phyloP scores from a whole-genome alignment of 345 rosid species.

The Boechera divaricarpa region DNA sequence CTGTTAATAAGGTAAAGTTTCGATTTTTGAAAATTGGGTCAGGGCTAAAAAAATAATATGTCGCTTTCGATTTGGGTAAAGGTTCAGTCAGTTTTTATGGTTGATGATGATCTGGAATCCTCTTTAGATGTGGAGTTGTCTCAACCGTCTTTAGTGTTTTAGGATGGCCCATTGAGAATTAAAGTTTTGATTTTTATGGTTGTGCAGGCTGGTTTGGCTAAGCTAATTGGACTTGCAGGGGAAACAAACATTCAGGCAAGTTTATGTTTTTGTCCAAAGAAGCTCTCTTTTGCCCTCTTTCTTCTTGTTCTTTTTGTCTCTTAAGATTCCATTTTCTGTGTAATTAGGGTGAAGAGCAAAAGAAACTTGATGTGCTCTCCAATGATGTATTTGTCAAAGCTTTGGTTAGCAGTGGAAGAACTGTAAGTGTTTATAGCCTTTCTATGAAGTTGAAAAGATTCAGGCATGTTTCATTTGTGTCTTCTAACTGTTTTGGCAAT shows the following conservation, averaged over 20 bases:
- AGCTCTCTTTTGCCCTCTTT: too few relatives aligned
- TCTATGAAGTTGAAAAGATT: not conserved
- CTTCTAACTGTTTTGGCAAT: not conserved
- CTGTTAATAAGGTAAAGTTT: slow-evolving; percentile 78
- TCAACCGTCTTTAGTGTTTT: slow-evolving; percentile 9
- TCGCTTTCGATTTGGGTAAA: slow-evolving; percentile 35
- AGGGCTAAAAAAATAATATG: not conserved
- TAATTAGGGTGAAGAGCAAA: slow-evolving; percentile 92
- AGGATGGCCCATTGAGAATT: slow-evolving; percentile 25
- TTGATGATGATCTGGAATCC: slow-evolving; percentile 22
- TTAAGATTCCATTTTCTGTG: slow-evolving; percentile 28
- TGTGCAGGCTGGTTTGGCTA: slow-evolving; percentile 93
- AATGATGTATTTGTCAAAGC: slow-evolving; percentile 95
- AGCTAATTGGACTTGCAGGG: slow-evolving; percentile 94
- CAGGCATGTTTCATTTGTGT: not conserved
- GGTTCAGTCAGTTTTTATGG: not conserved
- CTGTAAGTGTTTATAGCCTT: slow-evolving; percentile 55
- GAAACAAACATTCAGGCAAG: slow-evolving; percentile 93
- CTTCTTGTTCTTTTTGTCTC: not conserved
- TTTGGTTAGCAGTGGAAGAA: slow-evolving; percentile 93
- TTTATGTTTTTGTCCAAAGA: slow-evolving; percentile 14
- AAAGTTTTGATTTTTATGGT: slow-evolving; percentile 12
- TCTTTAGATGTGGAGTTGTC: slow-evolving; percentile 21
- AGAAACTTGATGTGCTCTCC: slow-evolving; percentile 95
- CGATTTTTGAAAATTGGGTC: not conserved